phyloP scores from a whole-genome alignment of 345 rosid species.

The Arabidopsis arenosa region DNA sequence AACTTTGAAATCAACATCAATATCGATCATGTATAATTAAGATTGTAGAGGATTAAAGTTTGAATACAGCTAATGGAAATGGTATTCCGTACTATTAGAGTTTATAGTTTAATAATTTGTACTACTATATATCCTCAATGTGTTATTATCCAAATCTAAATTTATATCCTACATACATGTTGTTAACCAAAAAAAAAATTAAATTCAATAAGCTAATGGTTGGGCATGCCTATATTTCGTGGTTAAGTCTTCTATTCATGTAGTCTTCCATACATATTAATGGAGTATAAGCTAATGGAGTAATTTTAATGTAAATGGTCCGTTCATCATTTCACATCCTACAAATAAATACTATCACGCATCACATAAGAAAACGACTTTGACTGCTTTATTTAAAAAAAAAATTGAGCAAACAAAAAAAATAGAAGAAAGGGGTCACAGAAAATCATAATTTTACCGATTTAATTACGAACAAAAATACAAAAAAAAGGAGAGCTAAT shows the following conservation, averaged over 20 bases:
- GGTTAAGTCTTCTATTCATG: neutral
- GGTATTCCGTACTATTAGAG: no score
- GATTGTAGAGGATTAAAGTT: neutral
- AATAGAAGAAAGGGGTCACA: neutral
- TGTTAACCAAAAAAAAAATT: no score
- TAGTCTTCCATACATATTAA: neutral
- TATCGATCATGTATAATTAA: neutral
- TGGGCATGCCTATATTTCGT: neutral
- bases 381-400: neutral
- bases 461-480: no score
- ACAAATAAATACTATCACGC: neutral
- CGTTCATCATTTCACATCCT: neutral
- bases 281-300: neutral
- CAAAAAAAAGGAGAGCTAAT: neutral
- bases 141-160: no score
- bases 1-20: neutral
- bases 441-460: neutral
- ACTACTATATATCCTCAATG: no score
- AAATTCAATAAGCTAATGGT: neutral
- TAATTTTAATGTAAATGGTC: constrained; percentile 3
- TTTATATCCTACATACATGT: no score
- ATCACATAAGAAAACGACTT: neutral
- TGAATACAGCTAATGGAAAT: neutral
- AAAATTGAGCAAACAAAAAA: neutral
- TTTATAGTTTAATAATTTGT: no score